Evolutionary conservation across 148 eudicot species (phyloP).

Genomic region (Nepenthes gracilis): DNA sequence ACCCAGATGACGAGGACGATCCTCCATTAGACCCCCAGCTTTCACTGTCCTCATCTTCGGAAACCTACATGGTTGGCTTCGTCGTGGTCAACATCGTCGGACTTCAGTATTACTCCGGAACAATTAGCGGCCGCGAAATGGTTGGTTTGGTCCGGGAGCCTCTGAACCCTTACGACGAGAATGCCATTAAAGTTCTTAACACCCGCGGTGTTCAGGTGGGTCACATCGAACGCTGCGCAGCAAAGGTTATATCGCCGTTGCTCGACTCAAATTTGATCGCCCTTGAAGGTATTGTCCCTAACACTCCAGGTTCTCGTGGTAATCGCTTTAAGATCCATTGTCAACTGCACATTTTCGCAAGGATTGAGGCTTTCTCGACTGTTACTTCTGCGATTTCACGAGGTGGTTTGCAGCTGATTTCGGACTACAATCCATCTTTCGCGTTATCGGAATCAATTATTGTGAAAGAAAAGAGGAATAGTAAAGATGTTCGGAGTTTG

Average conservation of each 20-base stretch:
- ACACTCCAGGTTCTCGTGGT: conserved; percentile 18
- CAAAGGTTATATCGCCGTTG: conserved; percentile 59
- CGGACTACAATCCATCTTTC: conserved; percentile 27
- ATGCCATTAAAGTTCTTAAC: conserved; percentile 75
- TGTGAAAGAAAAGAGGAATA: conserved; percentile 44
- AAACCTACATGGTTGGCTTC: conserved; percentile 62
- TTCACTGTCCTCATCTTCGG: conserved; percentile 29
- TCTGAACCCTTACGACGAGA: conserved; percentile 36
- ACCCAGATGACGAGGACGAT: conserved; percentile 3
- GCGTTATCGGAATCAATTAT: conserved; percentile 51
- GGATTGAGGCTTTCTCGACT: conserved; percentile 17
- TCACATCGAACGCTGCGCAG: conserved; percentile 40
- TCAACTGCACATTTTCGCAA: conserved; percentile 65
- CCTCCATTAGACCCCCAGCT: conserved; percentile 14
- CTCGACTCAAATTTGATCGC: conserved; percentile 29
- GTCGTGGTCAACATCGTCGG: conserved; percentile 68
- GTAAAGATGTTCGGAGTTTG: conserved; percentile 32
- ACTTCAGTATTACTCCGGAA: conserved; percentile 45
- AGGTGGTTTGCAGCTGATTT: conserved; percentile 57
- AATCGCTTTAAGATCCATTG: conserved; percentile 40
- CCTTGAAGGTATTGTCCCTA: conserved; percentile 74
- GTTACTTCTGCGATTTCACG: conserved; percentile 25
- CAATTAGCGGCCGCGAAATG: conserved; percentile 56
- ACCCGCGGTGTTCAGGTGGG: conserved; percentile 60
- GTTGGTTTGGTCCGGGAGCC: conserved; percentile 76